Conservation (phyloP, 192 early-diverging fungal species). For the Chytriomyces sp. region DNA sequence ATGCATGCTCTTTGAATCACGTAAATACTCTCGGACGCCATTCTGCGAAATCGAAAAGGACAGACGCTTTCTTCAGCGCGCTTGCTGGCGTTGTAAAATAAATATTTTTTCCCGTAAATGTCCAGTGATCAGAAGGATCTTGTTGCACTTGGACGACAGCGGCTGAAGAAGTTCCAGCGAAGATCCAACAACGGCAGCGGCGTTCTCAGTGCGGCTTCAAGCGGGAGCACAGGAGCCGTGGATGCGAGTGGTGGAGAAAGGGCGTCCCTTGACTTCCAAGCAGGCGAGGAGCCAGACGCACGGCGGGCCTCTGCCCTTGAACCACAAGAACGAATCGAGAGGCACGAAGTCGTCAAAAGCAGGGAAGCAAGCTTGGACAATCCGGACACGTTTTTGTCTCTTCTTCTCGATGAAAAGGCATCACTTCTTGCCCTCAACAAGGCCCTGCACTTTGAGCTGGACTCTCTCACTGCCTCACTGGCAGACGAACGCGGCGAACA, state of each 20-base stretch:
- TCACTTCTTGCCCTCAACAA: not conserved
- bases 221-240: not conserved
- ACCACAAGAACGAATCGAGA: not conserved
- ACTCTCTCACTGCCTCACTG: not conserved
- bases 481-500: not conserved
- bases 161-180: slow-evolving; percentile 12
- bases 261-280: not conserved
- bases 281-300: not conserved
- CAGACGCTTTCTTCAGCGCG: no score
- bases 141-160: slow-evolving; percentile 9
- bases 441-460: not conserved
- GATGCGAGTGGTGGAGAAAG: not conserved
- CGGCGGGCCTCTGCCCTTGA: not conserved
- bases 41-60: no score
- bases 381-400: not conserved
- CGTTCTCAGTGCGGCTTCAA: not conserved
- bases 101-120: no score
- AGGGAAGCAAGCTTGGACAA: not conserved
- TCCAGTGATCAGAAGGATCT: not conserved
- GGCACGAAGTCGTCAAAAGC: no score
- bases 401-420: not conserved
- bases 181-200: not conserved
- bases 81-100: no score
- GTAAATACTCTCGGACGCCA: no score
- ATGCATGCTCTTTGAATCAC: no score